Conservation (phyloP, 2,329 filamentous ascomycete genomes). For the Balansia obtecta region DNA sequence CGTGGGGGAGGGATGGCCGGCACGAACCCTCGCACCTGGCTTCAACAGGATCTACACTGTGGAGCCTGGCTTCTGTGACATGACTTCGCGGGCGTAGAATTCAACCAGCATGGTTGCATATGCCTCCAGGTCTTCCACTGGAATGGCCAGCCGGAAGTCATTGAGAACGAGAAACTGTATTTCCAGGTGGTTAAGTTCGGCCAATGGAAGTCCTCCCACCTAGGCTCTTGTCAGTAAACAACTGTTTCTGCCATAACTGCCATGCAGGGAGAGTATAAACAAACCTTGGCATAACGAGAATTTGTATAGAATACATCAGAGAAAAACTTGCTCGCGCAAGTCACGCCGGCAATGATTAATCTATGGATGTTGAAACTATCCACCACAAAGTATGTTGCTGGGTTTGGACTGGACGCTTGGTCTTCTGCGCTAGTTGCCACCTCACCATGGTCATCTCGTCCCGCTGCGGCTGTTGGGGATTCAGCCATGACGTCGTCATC, state of each 20-base stretch:
- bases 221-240: slow-evolving; percentile 26
- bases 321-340: slow-evolving; percentile 98
- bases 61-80: slow-evolving; percentile 24
- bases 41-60: background rate
- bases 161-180: slow-evolving; percentile 92
- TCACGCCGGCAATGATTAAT: slow-evolving; percentile 91
- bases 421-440: slow-evolving; percentile 14
- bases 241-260: background rate
- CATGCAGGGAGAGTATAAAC: slow-evolving; percentile 13
- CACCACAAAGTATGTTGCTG: slow-evolving; percentile 70
- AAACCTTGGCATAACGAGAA: slow-evolving; percentile 95
- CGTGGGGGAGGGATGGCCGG: background rate
- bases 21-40: background rate
- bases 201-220: slow-evolving; percentile 86
- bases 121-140: slow-evolving; percentile 89
- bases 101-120: slow-evolving; percentile 98
- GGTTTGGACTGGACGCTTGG: slow-evolving; percentile 11
- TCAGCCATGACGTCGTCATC: slow-evolving; percentile 24
- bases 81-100: slow-evolving; percentile 87
- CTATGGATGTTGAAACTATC: slow-evolving; percentile 99
- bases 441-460: slow-evolving; percentile 11
- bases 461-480: slow-evolving; percentile 13
- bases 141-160: slow-evolving; percentile 86
- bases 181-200: slow-evolving; percentile 91
- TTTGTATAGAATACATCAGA: slow-evolving; percentile 98